Evolutionary conservation across 148 eudicot genomes (phyloP), one percentile per base, ranked within the genome.

Genomic region (Spergularia bocconei): DNA sequence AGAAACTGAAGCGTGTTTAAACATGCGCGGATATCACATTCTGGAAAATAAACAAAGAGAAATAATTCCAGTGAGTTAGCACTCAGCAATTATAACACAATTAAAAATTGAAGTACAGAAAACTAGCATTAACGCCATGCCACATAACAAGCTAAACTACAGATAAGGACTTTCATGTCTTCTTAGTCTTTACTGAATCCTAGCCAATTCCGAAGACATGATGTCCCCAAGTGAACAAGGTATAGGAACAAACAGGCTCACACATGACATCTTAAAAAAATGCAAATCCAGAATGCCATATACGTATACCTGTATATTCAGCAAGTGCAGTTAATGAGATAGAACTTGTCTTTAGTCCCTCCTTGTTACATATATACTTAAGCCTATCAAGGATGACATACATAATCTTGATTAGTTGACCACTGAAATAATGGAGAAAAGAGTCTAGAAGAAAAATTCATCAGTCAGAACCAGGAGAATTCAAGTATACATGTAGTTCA

Each of bases 1-100:
- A 96, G 91, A 88, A 96, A 96, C 81, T 96, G 99, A 77, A 96
- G 94, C 41, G 99, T 92, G 86, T 96, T 92, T 82, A 96, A 83
- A 83, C 99, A 96, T 56, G 97, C 87, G 20, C 99, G 89, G 72
- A 96, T 87, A 82, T 96, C 99, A 80, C 99, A 92, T 77, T 89
- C 99, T 96, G 84, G 70, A 63, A 3, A 51, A 63, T 67, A 29
- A 75, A 48, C 17, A 62, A 50, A 70, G 69, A 70, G 58, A 80
- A 17, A 47, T 77, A 71, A 64, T 54, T 56, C 53, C 52, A 66
- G 61, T 67, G 53, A 56, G 59, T 48, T 9, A 17, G 41, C 36
- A 29, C 19, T 38, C 33, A 33, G 17, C 8, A 57, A 60, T 3
- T 20, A 41, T 63, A 74, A 67, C 16, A 69, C n/a, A 82, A 56